phyloP scores from a whole-genome alignment of 768 basidiomycete genomes.

The Lactarius vividus region DNA sequence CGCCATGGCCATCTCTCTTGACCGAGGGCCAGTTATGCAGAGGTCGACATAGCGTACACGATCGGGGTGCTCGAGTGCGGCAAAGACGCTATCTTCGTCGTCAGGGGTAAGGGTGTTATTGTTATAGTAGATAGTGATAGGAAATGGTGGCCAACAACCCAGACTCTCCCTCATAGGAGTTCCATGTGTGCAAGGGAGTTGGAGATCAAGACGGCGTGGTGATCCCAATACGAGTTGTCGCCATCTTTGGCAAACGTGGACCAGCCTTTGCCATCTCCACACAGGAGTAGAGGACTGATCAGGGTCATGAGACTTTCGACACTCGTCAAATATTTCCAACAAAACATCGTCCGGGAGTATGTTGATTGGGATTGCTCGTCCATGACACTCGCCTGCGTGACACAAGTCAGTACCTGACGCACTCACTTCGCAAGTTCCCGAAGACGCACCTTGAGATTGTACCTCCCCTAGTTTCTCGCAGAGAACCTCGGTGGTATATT shows the following conservation, averaged over 20 bases:
- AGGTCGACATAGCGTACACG: not conserved
- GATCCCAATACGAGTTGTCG: not conserved
- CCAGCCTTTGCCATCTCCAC: not conserved
- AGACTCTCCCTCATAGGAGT: not conserved
- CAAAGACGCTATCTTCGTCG: conserved; percentile 1
- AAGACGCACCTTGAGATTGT: not conserved
- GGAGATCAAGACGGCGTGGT: conserved; percentile 5
- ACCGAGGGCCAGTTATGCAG: not conserved
- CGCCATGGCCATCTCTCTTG: not conserved
- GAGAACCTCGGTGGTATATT: not conserved
- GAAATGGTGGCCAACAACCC: conserved; percentile 5
- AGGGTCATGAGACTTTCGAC: not conserved
- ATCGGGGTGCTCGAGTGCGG: not conserved
- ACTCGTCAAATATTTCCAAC: not conserved
- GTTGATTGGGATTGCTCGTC: not conserved
- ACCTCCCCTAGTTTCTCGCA: not conserved
- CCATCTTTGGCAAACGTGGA: conserved; percentile 8
- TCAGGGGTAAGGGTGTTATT: not conserved
- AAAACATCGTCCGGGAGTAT: not conserved
- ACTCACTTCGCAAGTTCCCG: not conserved
- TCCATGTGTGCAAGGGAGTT: conserved; percentile 1
- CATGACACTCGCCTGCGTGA: not conserved
- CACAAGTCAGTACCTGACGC: not conserved
- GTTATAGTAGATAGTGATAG: not conserved
- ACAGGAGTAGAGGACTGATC: not conserved